phyloP scores from a whole-genome alignment of 139 green algal genomes.

The Axilococcus clingmanii region DNA sequence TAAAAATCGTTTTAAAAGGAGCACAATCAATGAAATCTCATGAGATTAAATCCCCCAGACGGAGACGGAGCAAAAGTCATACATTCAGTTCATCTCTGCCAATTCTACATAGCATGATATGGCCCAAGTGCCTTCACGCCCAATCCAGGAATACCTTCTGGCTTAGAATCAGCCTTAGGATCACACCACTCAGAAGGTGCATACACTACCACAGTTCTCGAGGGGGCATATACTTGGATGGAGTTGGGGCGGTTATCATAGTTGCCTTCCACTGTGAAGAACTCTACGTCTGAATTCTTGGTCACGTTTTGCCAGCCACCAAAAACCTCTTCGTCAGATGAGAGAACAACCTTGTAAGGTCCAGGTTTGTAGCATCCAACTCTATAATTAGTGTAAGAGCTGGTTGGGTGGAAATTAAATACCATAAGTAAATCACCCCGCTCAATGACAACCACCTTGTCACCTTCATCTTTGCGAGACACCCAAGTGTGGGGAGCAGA shows the following conservation, averaged over 20 bases:
- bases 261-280: conserved; percentile 22
- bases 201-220: conserved; percentile 78
- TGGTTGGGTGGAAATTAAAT: conserved; percentile 96
- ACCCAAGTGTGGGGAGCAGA: conserved; percentile 65
- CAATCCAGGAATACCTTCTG: conserved; percentile 69
- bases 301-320: conserved; percentile 73
- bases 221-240: conserved; percentile 63
- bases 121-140: conserved; percentile 69
- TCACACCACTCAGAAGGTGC: conserved; percentile 62
- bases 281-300: conserved; percentile 60
- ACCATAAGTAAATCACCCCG: conserved; percentile 90
- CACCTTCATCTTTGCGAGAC: conserved; percentile 70
- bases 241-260: conserved; percentile 63
- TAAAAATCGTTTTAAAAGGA: no score
- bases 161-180: conserved; percentile 51
- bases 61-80: no score
- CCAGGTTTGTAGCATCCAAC: conserved; percentile 68
- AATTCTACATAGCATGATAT: conserved; percentile 25
- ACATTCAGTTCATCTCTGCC: no score
- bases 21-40: no score
- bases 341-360: conserved; percentile 63
- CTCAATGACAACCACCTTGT: conserved; percentile 95
- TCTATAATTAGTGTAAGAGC: conserved; percentile 82
- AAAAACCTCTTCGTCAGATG: conserved; percentile 78
- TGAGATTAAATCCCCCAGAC: no score